These are phyloP conservation scores for Phialemoniopsis sp. DNA, from an alignment of 2,329 filamentous ascomycete genomes.

Conservation along the genomic window DNA sequence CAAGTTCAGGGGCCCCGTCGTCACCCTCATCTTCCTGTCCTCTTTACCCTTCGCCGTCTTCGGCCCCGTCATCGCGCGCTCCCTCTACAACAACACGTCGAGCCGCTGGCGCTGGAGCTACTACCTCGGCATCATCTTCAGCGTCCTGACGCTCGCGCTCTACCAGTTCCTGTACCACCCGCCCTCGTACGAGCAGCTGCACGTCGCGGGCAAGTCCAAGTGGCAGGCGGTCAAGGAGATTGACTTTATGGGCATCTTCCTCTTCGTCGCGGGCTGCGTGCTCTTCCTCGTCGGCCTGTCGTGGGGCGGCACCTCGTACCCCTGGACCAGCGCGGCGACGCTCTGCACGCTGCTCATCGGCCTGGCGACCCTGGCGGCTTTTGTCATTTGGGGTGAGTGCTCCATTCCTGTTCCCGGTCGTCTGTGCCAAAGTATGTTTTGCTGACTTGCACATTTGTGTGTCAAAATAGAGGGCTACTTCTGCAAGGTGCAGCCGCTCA, in stretches of 20 bases:
- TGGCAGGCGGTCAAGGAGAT: conserved; percentile 34
- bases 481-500: conserved; percentile 29
- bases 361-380: conserved; percentile 22
- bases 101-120: conserved; percentile 45
- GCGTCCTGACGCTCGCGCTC: conserved; percentile 29
- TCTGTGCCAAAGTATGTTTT: background rate
- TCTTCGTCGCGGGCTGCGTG: conserved; percentile 34
- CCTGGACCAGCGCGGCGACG: conserved; percentile 35
- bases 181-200: conserved; percentile 37
- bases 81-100: conserved; percentile 34
- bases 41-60: conserved; percentile 35
- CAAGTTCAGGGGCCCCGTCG: conserved; percentile 29
- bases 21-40: conserved; percentile 31
- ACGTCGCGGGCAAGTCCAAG: conserved; percentile 27
- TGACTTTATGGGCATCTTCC: conserved; percentile 38
- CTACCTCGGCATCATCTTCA: conserved; percentile 41
- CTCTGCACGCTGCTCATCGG: conserved; percentile 32
- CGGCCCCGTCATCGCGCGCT: conserved; percentile 41
- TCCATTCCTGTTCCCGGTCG: too few relatives aligned
- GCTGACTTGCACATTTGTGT: too few relatives aligned
- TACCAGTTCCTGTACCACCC: conserved; percentile 42
- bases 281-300: conserved; percentile 38
- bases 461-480: conserved; percentile 25
- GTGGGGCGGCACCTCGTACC: conserved; percentile 33
- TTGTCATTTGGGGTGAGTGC: conserved; percentile 28